Conservation (phyloP, 1,284 basidiomycete genomes). For the Trametes polyzona region DNA sequence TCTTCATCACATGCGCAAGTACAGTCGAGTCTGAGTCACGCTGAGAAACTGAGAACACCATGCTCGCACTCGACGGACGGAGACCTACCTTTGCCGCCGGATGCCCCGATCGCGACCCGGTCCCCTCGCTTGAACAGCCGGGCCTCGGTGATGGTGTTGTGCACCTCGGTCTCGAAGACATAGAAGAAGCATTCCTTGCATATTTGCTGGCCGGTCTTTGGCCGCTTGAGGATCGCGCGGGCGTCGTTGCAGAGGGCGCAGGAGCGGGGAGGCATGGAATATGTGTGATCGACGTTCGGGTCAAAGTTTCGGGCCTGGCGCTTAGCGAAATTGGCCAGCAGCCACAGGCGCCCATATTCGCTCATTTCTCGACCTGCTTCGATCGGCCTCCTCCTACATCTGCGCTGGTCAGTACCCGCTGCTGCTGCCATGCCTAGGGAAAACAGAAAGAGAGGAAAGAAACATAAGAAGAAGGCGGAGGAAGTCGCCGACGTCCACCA, state of each 20-base stretch:
- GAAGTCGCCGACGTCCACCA: conserved; percentile 30
- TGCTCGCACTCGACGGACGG: neutral
- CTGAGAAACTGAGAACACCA: neutral
- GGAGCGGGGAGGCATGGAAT: conserved; percentile 71
- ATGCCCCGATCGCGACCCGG: conserved; percentile 95
- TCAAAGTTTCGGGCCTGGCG: conserved; percentile 12
- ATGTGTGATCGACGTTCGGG: conserved; percentile 18
- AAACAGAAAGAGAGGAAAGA: conserved; percentile 77
- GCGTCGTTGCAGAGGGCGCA: conserved; percentile 79
- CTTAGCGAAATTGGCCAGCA: conserved; percentile 11
- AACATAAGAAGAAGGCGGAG: conserved; percentile 58
- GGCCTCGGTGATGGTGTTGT: conserved; percentile 88
- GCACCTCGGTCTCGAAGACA: conserved; percentile 98
- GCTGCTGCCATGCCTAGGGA: conserved; percentile 65
- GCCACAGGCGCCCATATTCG: conserved; percentile 10
- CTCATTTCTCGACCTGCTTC: neutral
- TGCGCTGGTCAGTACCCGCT: neutral
- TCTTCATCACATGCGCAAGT: conserved; percentile 95
- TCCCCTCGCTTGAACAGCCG: conserved; percentile 91
- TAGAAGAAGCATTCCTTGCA: conserved; percentile 96
- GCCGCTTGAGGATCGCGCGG: conserved; percentile 89
- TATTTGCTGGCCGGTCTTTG: conserved; percentile 97
- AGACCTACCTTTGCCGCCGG: conserved; percentile 91
- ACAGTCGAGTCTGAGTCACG: conserved; percentile 87
- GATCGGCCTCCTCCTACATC: neutral